Conservation (phyloP, 2,329 filamentous ascomycete genomes). For the Boeremia lycopersici region DNA sequence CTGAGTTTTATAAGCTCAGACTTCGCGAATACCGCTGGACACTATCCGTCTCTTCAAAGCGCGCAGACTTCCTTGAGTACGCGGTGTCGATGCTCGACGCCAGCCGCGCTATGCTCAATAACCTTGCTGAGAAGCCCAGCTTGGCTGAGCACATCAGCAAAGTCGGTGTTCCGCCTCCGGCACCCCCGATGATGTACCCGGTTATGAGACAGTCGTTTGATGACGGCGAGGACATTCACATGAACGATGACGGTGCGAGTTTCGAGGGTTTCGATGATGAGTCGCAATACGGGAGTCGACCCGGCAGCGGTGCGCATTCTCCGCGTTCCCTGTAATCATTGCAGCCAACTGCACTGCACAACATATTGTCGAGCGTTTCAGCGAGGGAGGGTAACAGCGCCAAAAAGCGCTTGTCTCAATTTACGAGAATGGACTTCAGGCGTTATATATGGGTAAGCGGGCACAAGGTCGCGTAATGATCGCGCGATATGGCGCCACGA, state of each 20-base stretch:
- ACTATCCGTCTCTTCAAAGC: constrained; percentile 80
- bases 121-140: constrained; percentile 53
- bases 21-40: constrained; percentile 95
- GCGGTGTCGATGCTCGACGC: constrained; percentile 55
- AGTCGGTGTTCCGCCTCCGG: constrained; percentile 45
- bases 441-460: constrained; percentile 12
- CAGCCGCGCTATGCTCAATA: constrained; percentile 51
- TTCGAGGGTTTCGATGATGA: constrained; percentile 41
- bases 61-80: constrained; percentile 58
- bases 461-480: constrained; percentile 17
- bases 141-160: constrained; percentile 47
- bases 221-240: constrained; percentile 34
- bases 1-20: constrained; percentile 86
- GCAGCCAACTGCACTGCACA: background rate
- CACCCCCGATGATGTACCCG: constrained; percentile 30
- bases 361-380: constrained; percentile 6
- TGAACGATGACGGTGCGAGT: constrained; percentile 37
- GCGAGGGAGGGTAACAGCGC: background rate
- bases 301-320: constrained; percentile 30
- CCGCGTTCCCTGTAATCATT: constrained; percentile 23
- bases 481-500: constrained; percentile 18
- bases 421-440: background rate
- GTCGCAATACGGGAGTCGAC: constrained; percentile 31
- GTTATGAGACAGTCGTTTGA: constrained; percentile 29
- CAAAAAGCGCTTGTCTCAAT: background rate